Conservation (phyloP, 1,139 yeast genomes). For the Sugiyamaella sp. region DNA sequence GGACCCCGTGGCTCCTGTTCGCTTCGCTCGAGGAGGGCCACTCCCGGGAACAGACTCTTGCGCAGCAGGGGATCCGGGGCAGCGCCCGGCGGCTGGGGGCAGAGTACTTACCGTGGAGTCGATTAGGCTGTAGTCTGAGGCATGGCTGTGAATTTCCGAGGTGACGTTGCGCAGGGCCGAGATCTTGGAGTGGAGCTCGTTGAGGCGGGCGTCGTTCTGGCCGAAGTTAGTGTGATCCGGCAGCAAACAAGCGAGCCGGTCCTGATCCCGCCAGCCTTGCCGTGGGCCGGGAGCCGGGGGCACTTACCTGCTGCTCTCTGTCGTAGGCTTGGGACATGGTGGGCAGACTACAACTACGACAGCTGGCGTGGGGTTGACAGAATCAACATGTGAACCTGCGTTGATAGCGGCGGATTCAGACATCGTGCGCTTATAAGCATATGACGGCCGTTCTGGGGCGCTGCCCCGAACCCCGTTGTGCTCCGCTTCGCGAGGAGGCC, state of each 20-base stretch:
- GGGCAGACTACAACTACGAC: too few species aligned
- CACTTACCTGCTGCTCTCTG: constrained; percentile 35
- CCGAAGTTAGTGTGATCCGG: neutral
- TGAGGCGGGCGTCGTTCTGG: constrained; percentile 61
- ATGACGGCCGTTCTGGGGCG: too few species aligned
- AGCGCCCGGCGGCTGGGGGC: neutral
- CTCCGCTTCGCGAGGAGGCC: too few species aligned
- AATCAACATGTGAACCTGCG: too few species aligned
- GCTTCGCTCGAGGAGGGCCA: too few species aligned
- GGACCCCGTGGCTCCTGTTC: too few species aligned
- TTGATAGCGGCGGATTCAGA: too few species aligned
- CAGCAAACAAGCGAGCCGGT: neutral
- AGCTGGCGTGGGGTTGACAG: too few species aligned
- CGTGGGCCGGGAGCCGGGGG: neutral
- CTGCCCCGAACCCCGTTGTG: too few species aligned
- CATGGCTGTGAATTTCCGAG: constrained; percentile 63
- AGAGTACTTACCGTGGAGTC: constrained; percentile 45
- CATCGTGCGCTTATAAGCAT: too few species aligned
- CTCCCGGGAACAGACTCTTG: too few species aligned
- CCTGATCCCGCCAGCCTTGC: neutral
- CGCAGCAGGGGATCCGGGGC: too few species aligned
- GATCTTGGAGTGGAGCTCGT: constrained; percentile 61
- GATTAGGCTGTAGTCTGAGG: constrained; percentile 59
- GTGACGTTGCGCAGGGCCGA: constrained; percentile 64
- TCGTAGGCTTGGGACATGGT: constrained; percentile 36